These are phyloP conservation scores for Mycena metata DNA, from an alignment of 768 basidiomycete genomes.

Conservation along the genomic window DNA sequence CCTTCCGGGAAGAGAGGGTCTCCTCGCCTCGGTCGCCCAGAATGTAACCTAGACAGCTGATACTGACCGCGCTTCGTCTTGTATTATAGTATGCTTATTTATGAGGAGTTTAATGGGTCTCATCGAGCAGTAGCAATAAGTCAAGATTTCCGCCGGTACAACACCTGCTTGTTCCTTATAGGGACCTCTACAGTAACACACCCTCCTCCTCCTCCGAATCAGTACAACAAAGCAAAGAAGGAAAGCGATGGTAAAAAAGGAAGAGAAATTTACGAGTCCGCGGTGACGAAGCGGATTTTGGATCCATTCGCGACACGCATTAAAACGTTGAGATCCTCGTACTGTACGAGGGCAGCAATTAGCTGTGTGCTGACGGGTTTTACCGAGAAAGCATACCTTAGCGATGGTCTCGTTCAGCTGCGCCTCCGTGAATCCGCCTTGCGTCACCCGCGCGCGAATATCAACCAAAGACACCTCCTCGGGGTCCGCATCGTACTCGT, in stretches of 20 bases:
- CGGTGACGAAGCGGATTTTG: slow-evolving; percentile 78
- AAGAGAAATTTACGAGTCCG: slow-evolving; percentile 29
- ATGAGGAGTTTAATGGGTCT: slow-evolving; percentile 14
- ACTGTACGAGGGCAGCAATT: slow-evolving; percentile 61
- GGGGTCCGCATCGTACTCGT: slow-evolving; percentile 65
- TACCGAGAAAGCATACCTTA: slow-evolving; percentile 65
- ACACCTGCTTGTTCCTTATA: too few relatives aligned
- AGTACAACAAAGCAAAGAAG: slow-evolving; percentile 33
- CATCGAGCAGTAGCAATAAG: slow-evolving; percentile 6
- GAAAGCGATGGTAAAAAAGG: slow-evolving; percentile 10
- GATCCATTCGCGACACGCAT: slow-evolving; percentile 86
- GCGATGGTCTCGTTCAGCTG: slow-evolving; percentile 89
- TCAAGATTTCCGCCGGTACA: slow-evolving; percentile 13
- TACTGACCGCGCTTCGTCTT: background rate
- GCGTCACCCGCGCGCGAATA: slow-evolving; percentile 86
- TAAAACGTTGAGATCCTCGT: slow-evolving; percentile 88
- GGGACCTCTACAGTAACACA: too few relatives aligned
- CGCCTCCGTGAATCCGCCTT: slow-evolving; percentile 91
- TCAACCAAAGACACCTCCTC: slow-evolving; percentile 88
- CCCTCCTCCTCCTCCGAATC: too few relatives aligned
- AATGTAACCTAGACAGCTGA: background rate
- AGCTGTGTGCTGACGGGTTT: background rate
- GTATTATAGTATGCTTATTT: slow-evolving; percentile 22
- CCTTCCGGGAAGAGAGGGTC: slow-evolving; percentile 25
- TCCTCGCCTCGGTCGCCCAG: background rate